Conservation (phyloP, 331 rosid genomes). For the Rosa hybrid region DNA sequence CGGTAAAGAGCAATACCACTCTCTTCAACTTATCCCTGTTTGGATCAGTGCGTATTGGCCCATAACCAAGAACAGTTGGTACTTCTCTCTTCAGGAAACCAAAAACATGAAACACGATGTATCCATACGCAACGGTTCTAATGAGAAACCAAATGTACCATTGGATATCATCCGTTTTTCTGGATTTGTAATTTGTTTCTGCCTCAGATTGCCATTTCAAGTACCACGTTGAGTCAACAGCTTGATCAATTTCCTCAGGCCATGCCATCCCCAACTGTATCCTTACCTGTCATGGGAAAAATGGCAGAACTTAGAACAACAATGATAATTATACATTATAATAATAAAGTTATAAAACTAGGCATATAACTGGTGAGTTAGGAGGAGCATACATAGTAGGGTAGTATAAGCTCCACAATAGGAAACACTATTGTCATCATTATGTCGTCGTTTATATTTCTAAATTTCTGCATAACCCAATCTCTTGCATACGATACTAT, state of each 20-base stretch:
- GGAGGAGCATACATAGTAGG: constrained; percentile 62
- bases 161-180: constrained; percentile 41
- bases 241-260: constrained; percentile 80
- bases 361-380: constrained; percentile 23
- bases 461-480: constrained; percentile 48
- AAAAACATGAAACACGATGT: constrained; percentile 55
- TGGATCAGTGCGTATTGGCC: constrained; percentile 78
- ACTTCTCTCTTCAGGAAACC: constrained; percentile 51
- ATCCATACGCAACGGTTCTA: constrained; percentile 56
- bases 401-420: constrained; percentile 60
- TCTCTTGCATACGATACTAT: constrained; percentile 40
- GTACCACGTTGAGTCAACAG: constrained; percentile 75
- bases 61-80: constrained; percentile 67
- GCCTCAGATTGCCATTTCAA: constrained; percentile 91
- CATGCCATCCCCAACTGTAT: constrained; percentile 86
- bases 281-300: constrained; percentile 56
- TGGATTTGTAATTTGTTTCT: constrained; percentile 54
- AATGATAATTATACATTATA: background rate
- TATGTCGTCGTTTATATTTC: constrained; percentile 61
- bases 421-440: constrained; percentile 77
- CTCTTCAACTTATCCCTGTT: constrained; percentile 57
- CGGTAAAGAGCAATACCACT: constrained; percentile 62
- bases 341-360: constrained; percentile 9
- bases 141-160: constrained; percentile 68
- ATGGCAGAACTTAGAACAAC: background rate